Conservation (phyloP, 2,329 filamentous ascomycete species). For the Gyromitra esculenta region DNA sequence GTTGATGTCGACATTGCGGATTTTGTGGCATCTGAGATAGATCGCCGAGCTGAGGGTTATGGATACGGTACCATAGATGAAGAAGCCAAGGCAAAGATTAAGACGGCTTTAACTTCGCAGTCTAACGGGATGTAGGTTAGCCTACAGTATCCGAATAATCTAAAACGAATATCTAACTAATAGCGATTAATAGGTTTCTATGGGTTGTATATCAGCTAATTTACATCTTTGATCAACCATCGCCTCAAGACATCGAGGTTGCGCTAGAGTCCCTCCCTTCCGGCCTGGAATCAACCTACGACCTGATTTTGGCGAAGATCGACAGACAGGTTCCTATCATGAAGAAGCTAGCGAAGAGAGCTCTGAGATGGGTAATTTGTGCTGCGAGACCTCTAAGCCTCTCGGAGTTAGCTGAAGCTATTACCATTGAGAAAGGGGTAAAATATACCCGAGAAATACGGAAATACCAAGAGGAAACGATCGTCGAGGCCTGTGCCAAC, state of each 20-base stretch:
- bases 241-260: constrained; percentile 20
- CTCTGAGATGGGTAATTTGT: constrained; percentile 20
- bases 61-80: background rate
- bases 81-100: constrained; percentile 10
- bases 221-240: constrained; percentile 38
- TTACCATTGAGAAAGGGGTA: constrained; percentile 18
- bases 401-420: background rate
- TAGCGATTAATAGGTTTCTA: constrained; percentile 39
- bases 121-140: constrained; percentile 39
- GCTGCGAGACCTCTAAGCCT: constrained; percentile 7
- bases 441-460: background rate
- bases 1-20: constrained; percentile 40
- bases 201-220: constrained; percentile 49
- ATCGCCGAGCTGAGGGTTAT: background rate
- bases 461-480: background rate
- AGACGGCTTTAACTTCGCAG: constrained; percentile 3
- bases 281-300: constrained; percentile 24
- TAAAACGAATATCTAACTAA: background rate
- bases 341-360: constrained; percentile 16
- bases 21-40: constrained; percentile 35
- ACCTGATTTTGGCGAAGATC: constrained; percentile 28
- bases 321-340: constrained; percentile 12
- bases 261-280: constrained; percentile 17
- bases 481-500: constrained; percentile 36
- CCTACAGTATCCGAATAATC: background rate